Evolutionary conservation across 768 basidiomycete genomes (phyloP).

Genomic region (Coprinopsis cinerea): DNA sequence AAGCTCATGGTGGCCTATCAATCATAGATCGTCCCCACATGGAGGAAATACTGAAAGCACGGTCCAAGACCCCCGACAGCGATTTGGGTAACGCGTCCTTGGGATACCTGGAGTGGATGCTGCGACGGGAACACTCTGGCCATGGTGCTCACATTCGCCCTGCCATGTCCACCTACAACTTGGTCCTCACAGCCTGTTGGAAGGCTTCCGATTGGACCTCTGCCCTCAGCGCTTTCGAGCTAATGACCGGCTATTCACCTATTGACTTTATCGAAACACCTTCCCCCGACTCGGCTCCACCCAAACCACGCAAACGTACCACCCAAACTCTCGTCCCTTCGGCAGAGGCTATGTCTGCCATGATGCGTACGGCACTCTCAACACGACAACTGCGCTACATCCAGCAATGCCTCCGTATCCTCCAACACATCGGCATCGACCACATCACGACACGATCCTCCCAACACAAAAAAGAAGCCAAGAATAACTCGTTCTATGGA

Average conservation of each 20-base stretch:
- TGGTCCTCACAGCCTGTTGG: constrained; percentile 62
- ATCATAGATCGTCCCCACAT: constrained; percentile 51
- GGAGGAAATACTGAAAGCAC: constrained; percentile 56
- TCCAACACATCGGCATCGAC: constrained; percentile 40
- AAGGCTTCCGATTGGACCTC: constrained; percentile 56
- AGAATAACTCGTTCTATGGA: constrained; percentile 8
- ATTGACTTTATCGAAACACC: constrained; percentile 49
- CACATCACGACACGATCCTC: neutral
- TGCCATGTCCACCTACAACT: constrained; percentile 47
- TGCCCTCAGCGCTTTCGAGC: constrained; percentile 52
- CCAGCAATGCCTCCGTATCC: constrained; percentile 57
- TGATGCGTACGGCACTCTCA: constrained; percentile 54
- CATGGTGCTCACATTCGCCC: constrained; percentile 43
- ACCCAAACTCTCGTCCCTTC: constrained; percentile 41
- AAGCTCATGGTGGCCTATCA: constrained; percentile 27
- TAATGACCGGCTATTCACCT: constrained; percentile 64
- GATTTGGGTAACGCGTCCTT: constrained; percentile 44
- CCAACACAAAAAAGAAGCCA: neutral
- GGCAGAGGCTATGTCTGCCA: constrained; percentile 47
- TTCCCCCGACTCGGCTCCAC: constrained; percentile 30
- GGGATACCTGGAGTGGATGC: constrained; percentile 63
- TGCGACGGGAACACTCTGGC: constrained; percentile 44
- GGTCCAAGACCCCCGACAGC: constrained; percentile 34
- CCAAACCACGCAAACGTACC: constrained; percentile 39
- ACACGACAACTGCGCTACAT: constrained; percentile 44